Evolutionary conservation across 805 yeast genomes (phyloP).

Genomic region (Wickerhamomyces tratensis): DNA sequence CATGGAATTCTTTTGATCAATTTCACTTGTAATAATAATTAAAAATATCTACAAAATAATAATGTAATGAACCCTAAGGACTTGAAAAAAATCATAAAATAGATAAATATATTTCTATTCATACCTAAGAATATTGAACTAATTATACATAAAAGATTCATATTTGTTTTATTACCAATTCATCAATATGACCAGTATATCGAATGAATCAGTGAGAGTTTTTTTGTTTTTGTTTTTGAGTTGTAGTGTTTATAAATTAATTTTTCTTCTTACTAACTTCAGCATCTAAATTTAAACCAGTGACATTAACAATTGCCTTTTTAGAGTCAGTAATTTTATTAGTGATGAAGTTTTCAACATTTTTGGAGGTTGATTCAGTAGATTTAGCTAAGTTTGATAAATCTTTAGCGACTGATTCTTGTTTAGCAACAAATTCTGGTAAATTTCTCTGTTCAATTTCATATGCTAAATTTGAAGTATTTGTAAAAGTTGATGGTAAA

Average conservation of each 20-base stretch:
- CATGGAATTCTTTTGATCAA: too few species aligned
- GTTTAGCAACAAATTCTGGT: slow-evolving; percentile 58
- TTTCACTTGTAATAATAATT: too few species aligned
- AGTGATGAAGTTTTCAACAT: slow-evolving; percentile 28
- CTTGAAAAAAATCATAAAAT: too few species aligned
- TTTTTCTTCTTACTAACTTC: slow-evolving; percentile 36
- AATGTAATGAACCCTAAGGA: too few species aligned
- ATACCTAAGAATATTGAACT: too few species aligned
- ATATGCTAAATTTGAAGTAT: slow-evolving; percentile 50
- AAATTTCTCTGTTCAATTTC: slow-evolving; percentile 46
- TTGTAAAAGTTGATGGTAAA: slow-evolving; percentile 62
- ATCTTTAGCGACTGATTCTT: slow-evolving; percentile 35
- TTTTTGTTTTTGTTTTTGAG: neutral
- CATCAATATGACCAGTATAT: too few species aligned
- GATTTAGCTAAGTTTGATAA: slow-evolving; percentile 34
- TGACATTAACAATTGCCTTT: slow-evolving; percentile 36
- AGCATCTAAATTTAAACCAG: slow-evolving; percentile 64
- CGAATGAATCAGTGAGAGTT: too few species aligned
- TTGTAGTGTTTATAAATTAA: neutral
- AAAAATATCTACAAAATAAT: too few species aligned
- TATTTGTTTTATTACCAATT: too few species aligned
- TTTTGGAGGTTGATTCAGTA: slow-evolving; percentile 32
- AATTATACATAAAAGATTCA: too few species aligned
- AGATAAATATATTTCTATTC: too few species aligned
- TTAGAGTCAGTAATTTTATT: slow-evolving; percentile 29